Conservation (phyloP, 176 grass and related monocot genomes). For the Aegilops bicornis region DNA sequence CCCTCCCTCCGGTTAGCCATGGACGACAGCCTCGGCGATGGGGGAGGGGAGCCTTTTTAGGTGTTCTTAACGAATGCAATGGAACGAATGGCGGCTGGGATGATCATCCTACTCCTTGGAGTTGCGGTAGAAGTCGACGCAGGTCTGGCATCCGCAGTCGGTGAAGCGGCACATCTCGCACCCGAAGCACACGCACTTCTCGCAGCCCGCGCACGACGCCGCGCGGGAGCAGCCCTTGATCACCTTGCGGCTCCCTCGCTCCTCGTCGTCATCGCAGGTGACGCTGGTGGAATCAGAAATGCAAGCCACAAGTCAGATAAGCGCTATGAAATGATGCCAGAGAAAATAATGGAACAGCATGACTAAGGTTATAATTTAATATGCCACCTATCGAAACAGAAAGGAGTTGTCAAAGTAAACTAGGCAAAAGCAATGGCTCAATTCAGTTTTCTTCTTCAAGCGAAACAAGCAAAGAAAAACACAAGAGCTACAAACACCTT, state of each 20-base stretch:
- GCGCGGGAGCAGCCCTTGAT: conserved; percentile 64
- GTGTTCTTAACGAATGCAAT: conserved; percentile 26
- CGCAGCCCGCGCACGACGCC: conserved; percentile 77
- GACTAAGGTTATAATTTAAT: no score
- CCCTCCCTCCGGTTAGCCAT: not conserved
- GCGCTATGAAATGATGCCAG: not conserved
- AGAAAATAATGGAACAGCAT: not conserved
- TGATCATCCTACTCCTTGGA: conserved; percentile 24
- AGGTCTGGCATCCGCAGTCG: conserved; percentile 91
- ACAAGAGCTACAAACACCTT: not conserved
- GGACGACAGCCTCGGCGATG: not conserved
- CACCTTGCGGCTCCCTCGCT: conserved; percentile 87
- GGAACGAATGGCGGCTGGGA: conserved; percentile 23
- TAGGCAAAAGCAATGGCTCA: not conserved
- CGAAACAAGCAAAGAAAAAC: not conserved
- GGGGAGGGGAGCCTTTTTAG: no score
- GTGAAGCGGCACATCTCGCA: conserved; percentile 88
- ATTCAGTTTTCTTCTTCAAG: no score
- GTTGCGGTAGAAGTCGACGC: conserved; percentile 84
- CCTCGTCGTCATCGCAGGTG: conserved; percentile 82
- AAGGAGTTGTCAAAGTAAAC: not conserved
- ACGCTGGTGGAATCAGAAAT: conserved; percentile 29
- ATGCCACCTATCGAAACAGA: no score
- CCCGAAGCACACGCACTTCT: conserved; percentile 93
- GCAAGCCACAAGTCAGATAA: not conserved